Evolutionary conservation across 306 rosid genomes (phyloP).

Genomic region (Potentilla sterilis): DNA sequence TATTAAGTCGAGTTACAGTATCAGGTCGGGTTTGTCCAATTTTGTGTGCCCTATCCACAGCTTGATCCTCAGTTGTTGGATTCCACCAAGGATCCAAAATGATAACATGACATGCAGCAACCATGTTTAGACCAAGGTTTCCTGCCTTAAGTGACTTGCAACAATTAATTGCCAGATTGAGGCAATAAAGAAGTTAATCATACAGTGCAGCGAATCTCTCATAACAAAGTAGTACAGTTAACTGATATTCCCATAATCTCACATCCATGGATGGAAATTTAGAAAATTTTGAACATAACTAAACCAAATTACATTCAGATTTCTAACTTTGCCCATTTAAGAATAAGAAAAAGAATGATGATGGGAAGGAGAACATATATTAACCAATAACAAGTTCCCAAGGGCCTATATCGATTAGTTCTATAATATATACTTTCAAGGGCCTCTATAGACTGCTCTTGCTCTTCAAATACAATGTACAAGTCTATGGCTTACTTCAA

Average conservation of each 20-base stretch:
- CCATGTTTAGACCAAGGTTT: conserved; percentile 97
- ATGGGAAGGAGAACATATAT: conserved; percentile 9
- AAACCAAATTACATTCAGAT: conserved; percentile 4
- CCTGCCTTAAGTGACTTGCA: conserved; percentile 91
- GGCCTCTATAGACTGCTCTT: background rate
- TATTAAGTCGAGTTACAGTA: conserved; percentile 84
- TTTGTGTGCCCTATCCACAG: conserved; percentile 92
- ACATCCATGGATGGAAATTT: background rate
- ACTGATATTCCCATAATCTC: conserved; percentile 3
- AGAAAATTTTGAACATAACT: background rate
- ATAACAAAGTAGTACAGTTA: conserved; percentile 10
- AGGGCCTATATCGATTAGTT: background rate
- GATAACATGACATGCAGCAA: conserved; percentile 94
- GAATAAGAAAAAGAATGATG: conserved; percentile 8
- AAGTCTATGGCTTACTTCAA: background rate
- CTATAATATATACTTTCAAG: background rate
- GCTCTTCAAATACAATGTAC: background rate
- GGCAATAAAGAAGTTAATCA: too few species aligned
- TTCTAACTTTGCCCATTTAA: conserved; percentile 9
- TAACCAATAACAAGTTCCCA: conserved; percentile 11
- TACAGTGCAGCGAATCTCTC: background rate
- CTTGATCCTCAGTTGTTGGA: conserved; percentile 99
- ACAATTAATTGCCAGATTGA: conserved; percentile 20
- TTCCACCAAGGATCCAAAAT: conserved; percentile 99
- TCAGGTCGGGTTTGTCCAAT: conserved; percentile 99